These are phyloP conservation scores for Kodamaea arcana DNA, from an alignment of 1,139 yeast genomes.

Conservation along the genomic window DNA sequence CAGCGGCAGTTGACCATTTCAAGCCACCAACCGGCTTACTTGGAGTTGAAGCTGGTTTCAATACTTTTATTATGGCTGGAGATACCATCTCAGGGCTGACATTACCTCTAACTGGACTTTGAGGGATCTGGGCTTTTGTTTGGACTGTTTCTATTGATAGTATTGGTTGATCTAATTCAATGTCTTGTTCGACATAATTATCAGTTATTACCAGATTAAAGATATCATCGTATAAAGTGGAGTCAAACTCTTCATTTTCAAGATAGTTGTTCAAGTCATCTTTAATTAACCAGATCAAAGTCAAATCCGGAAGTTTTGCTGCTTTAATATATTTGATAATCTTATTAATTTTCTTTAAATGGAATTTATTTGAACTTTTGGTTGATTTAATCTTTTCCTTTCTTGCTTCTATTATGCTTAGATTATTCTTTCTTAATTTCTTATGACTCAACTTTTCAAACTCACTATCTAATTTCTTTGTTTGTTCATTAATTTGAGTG, in stretches of 20 bases:
- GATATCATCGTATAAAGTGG: conserved; percentile 41
- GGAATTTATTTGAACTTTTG: conserved; percentile 34
- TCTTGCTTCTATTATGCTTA: conserved; percentile 36
- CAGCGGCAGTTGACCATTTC: conserved; percentile 71
- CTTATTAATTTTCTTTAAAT: conserved; percentile 34
- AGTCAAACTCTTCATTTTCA: conserved; percentile 37
- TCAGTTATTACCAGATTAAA: conserved; percentile 19
- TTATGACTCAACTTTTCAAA: conserved; percentile 38
- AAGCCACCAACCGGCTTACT: conserved; percentile 60
- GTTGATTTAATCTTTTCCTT: conserved; percentile 42
- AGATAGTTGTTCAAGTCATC: conserved; percentile 40
- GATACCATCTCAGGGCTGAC: conserved; percentile 14
- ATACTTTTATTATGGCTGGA: conserved; percentile 34
- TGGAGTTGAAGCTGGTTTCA: conserved; percentile 69
- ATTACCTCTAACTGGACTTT: conserved; percentile 11
- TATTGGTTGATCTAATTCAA: background rate
- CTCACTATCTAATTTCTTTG: conserved; percentile 30
- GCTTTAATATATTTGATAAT: conserved; percentile 30
- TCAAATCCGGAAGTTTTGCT: conserved; percentile 29
- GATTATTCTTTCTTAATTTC: conserved; percentile 38
- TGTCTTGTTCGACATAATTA: background rate
- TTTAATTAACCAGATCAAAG: conserved; percentile 33
- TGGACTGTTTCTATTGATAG: background rate
- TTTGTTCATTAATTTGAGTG: conserved; percentile 24
- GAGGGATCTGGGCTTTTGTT: conserved; percentile 4